Percentiles rank a stretch among this genome's conserved stretches.
Conservation (phyloP, 225 moss, liverwort and hornwort species). For the Rhytidiadelphus loreus region DNA sequence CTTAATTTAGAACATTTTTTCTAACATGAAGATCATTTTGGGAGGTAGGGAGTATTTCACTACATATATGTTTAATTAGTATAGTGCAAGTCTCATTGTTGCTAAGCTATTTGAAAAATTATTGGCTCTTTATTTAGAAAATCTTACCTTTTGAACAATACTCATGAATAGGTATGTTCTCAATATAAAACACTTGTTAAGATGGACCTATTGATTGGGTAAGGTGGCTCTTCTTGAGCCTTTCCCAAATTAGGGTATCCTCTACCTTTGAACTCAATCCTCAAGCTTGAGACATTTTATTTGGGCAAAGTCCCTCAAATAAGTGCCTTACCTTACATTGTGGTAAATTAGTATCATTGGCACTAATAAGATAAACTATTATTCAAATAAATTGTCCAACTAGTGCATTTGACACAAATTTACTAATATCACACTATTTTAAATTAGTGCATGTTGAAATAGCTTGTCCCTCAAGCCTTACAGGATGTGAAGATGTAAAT, state of each 20-base stretch:
- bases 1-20: no score
- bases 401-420: neutral
- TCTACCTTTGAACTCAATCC: neutral
- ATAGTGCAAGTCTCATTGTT: no score
- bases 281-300: neutral
- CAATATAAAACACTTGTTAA: neutral
- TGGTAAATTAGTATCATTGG: neutral
- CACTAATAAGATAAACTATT: neutral
- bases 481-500: fast-evolving
- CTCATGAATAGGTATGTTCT: fast-evolving
- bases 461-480: fast-evolving
- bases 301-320: neutral
- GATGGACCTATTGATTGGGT: fast-evolving
- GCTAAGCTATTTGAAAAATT: no score
- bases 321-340: neutral
- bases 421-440: neutral
- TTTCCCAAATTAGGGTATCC: fast-evolving
- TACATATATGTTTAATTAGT: no score
- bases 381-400: neutral
- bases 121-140: neutral
- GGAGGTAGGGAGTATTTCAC: no score
- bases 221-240: fast-evolving
- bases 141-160: fast-evolving
- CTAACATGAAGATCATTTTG: no score
- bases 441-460: neutral